Base-by-base conservation (phyloP, 768 basidiomycete genomes). In the Psilocybe tampanensis region DNA sequence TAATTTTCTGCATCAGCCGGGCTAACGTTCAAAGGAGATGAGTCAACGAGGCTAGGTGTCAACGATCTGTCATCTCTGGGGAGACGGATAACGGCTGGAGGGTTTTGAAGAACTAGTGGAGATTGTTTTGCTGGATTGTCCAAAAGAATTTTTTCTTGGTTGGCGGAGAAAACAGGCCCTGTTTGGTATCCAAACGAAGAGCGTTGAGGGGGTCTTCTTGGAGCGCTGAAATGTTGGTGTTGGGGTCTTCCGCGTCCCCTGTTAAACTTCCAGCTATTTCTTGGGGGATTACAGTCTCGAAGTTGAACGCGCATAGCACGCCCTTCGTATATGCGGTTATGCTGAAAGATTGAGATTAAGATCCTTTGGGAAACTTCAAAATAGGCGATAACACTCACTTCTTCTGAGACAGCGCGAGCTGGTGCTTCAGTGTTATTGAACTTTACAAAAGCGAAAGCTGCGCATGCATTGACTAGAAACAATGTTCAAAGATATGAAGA, bases 391-490 rank as follows among this genome's bases (percentile, higher is more conserved):
- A 21, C 8, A 59, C 64, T 41, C 51, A 89, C 91, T 78, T 91
- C 85, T 68, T 81, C 82, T 24, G 69, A 70, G 19, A 92, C 80
- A 3, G 91, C 91, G 54, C 78, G 81, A n/a, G 80, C 76, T n/a
- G 90, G 83, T 29, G 84, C 76, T 8, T 87, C 84, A 2, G 77
- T 76, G 55, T 85, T 82, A 58, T 82, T 76, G 66, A 86, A 93
- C 66, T 81, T 88, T 56, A 93, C 82, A 64, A 93, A 92, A 1
- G 91, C 91, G 66, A 91, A 93, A 2, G 84, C 89, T n/a, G 85
- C 78, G 60, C 78, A 80, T 44, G 83, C 83, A 60, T 82, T 84
- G 32, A 73, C 89, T 92, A 55, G 41, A 21, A 21, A 21, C 22
- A 26, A 24, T 0, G 33, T 41, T n/a, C n/a, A n/a, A n/a, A n/a